Evolutionary conservation across 768 basidiomycete genomes (phyloP).

Genomic region (Russula emetica): DNA sequence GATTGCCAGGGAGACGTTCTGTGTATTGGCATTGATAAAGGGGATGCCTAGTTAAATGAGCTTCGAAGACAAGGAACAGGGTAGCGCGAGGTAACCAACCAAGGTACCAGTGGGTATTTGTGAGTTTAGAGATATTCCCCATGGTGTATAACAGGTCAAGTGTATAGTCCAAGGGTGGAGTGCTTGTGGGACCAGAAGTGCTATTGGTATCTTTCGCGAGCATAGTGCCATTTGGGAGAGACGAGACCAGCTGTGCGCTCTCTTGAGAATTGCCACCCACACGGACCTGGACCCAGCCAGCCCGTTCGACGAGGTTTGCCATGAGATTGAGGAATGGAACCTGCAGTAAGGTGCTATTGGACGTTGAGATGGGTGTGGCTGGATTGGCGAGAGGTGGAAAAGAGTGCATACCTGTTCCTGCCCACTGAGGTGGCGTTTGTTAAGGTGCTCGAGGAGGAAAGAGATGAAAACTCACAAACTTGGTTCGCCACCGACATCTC

Average conservation of each 20-base stretch:
- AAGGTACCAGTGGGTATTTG: constrained; percentile 62
- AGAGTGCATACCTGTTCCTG: constrained; percentile 34
- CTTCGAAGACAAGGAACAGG: not conserved
- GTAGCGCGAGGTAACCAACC: constrained; percentile 33
- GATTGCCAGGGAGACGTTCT: constrained; percentile 49
- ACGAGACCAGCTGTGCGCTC: constrained; percentile 46
- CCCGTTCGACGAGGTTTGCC: constrained; percentile 59
- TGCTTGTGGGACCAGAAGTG: constrained; percentile 52
- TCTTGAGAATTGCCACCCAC: constrained; percentile 84
- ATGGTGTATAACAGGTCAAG: constrained; percentile 64
- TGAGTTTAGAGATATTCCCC: constrained; percentile 52
- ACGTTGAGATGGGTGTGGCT: not conserved
- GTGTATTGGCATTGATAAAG: constrained; percentile 60
- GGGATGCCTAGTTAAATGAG: constrained; percentile 43
- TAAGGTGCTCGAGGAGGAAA: not conserved
- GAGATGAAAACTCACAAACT: constrained; percentile 47
- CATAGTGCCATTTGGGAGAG: constrained; percentile 46
- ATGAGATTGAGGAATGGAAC: constrained; percentile 76
- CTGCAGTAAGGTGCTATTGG: constrained; percentile 44
- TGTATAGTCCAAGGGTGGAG: constrained; percentile 62
- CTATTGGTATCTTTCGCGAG: constrained; percentile 47
- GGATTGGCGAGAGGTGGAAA: not conserved
- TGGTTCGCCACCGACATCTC: constrained; percentile 71
- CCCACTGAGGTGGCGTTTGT: constrained; percentile 41
- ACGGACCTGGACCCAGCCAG: constrained; percentile 57